Evolutionary conservation across 306 rosid species (phyloP), one percentile per base, ranked within the genome.

Genomic region (Pterocarpus santalinus): DNA sequence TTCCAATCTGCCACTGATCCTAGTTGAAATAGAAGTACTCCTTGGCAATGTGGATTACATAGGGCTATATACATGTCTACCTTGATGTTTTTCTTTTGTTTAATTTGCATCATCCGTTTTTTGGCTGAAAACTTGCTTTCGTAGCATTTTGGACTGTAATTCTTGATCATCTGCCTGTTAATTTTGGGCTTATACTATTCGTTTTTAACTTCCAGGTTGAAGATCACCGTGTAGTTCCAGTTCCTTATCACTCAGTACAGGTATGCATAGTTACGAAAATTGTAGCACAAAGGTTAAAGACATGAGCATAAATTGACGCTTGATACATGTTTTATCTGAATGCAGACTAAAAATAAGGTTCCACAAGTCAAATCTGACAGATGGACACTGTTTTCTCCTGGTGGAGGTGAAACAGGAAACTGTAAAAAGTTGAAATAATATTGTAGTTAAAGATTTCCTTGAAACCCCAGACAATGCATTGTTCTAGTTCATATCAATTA

Each of bases 231-330:
- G 86, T 93, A 56, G 85, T 86, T 86, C 58, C 98, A 60, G 92
- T 91, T 81, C 94, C 98, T 65, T 95, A 95, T 81, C 83, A 76
- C 75, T 89, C 96, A 3, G 94, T 95, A 34, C 90, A 85, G 97
- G 99, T 95, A 90, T 14, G 60, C 72, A 69, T 73, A n/a, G 53
- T 41, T 61, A 55, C 16, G 53, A 61, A 65, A 38, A 36, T 14
- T 62, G 51, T 49, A 55, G 36, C 3, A 1, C 62, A 32, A 63
- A 43, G 73, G 56, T 81, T 46, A 38, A 52, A 68, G 64, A 49
- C 62, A 66, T 34, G 36, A 28, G 55, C 47, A 57, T 63, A 43
- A 10, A 30, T 36, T 72, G 41, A 44, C 80, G 82, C 55, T 65
- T 49, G 22, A 53, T 69, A 22, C 69, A 22, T 65, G 76, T 60